Evolutionary conservation across 176 grass and related monocot species (phyloP).

Genomic region (Hyparrhenia diplandra): DNA sequence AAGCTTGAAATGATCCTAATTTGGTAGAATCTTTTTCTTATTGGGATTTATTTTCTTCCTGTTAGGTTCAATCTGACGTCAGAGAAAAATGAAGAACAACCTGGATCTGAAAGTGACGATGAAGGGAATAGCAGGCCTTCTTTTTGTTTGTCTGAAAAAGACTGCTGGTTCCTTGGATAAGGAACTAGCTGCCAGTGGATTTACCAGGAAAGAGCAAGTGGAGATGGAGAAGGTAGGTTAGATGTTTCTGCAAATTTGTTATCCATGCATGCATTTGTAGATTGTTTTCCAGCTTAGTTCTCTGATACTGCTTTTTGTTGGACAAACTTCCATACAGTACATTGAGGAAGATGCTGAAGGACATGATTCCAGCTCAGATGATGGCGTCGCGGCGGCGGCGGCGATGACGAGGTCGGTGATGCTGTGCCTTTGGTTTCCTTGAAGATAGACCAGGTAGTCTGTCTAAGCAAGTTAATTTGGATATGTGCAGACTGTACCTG

Average conservation of each 20-base stretch:
- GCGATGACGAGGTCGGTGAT: slow-evolving; percentile 19
- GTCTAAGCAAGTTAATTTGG: not conserved
- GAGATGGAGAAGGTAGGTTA: slow-evolving; percentile 69
- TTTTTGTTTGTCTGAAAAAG: slow-evolving; percentile 73
- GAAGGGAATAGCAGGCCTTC: slow-evolving; percentile 61
- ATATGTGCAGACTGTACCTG: not conserved
- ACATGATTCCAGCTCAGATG: slow-evolving; percentile 31
- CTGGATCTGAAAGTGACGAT: slow-evolving; percentile 38
- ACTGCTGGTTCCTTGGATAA: slow-evolving; percentile 66
- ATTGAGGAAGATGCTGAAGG: slow-evolving; percentile 70
- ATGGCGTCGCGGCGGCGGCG: not conserved
- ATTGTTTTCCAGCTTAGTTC: not conserved
- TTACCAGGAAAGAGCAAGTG: slow-evolving; percentile 82
- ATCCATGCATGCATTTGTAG: not conserved
- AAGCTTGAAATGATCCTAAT: not conserved
- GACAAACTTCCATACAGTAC: slow-evolving; percentile 44
- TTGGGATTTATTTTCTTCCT: slow-evolving; percentile 21
- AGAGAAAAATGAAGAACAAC: slow-evolving; percentile 47
- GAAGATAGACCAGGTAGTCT: slow-evolving; percentile 66
- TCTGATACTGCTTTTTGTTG: not conserved
- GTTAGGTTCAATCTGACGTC: slow-evolving; percentile 71
- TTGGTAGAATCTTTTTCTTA: not conserved
- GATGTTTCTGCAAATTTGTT: slow-evolving; percentile 16
- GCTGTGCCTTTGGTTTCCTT: slow-evolving; percentile 38
- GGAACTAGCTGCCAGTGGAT: slow-evolving; percentile 86